These are phyloP conservation scores for Aspergillus avenaceus DNA, from an alignment of 495 filamentous ascomycete species.

Conservation along the genomic window DNA sequence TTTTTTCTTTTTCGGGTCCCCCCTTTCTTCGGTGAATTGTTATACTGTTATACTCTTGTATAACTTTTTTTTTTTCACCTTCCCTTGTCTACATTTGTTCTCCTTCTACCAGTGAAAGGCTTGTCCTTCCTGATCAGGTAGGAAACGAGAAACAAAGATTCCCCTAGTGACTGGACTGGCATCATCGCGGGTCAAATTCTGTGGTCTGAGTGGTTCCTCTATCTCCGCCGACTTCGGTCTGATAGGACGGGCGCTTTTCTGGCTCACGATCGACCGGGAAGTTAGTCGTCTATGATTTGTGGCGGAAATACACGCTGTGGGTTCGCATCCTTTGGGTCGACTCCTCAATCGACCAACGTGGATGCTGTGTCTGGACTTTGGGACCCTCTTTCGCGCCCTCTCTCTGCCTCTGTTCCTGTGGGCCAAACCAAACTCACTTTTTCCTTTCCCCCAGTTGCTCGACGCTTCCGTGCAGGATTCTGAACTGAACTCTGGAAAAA, in stretches of 20 bases:
- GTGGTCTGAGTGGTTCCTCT: conserved; percentile 8
- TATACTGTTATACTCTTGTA: background rate
- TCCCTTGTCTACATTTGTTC: background rate
- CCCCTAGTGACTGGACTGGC: background rate
- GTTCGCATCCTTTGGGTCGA: conserved; percentile 4
- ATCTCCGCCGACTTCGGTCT: conserved; percentile 9
- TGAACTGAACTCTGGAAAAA: background rate
- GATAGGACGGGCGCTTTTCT: conserved; percentile 13
- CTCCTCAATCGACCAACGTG: conserved; percentile 12
- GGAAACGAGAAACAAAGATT: background rate
- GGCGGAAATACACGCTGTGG: conserved; percentile 1
- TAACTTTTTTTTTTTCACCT: background rate
- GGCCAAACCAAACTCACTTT: background rate
- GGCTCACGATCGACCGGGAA: conserved; percentile 18
- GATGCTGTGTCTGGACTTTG: conserved; percentile 4
- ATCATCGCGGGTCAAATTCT: conserved; percentile 6
- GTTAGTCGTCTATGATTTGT: conserved; percentile 11
- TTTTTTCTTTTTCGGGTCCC: background rate
- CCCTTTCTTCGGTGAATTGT: background rate
- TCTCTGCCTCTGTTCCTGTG: conserved; percentile 10
- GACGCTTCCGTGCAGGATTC: conserved; percentile 19
- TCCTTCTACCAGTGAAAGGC: no score
- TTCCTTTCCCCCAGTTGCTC: conserved; percentile 4
- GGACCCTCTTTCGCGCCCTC: conserved; percentile 1
- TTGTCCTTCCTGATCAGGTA: background rate